A percentile compares a stretch with the other conserved stretches of the same genome.
Evolutionary conservation across 805 yeast genomes (phyloP).

Genomic region (Candida germanica): DNA sequence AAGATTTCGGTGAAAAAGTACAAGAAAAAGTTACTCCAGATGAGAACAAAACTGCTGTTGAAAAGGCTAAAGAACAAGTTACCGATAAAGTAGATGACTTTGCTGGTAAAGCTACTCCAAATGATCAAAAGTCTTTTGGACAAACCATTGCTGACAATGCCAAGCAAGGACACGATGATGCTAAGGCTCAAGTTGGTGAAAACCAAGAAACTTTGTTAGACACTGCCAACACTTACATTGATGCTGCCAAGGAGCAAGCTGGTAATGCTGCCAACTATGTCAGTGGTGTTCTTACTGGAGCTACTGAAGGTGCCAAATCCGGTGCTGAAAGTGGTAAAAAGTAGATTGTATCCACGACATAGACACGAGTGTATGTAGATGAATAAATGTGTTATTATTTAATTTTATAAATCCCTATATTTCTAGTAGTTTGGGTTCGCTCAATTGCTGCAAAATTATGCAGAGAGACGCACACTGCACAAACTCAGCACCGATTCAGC

Average conservation of each 20-base stretch:
- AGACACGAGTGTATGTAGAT: too few relatives aligned
- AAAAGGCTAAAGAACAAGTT: conserved; percentile 67
- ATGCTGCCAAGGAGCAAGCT: conserved; percentile 53
- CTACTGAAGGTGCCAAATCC: conserved; percentile 49
- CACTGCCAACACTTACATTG: conserved; percentile 46
- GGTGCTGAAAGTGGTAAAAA: conserved; percentile 21
- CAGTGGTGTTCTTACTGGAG: conserved; percentile 53
- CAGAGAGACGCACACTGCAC: too few relatives aligned
- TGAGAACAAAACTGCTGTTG: conserved; percentile 57
- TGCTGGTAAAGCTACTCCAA: conserved; percentile 60
- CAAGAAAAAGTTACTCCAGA: conserved; percentile 70
- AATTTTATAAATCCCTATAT: too few relatives aligned
- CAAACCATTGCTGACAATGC: conserved; percentile 69
- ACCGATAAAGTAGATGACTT: conserved; percentile 66
- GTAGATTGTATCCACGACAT: too few relatives aligned
- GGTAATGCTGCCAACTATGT: conserved; percentile 57
- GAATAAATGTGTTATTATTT: too few relatives aligned
- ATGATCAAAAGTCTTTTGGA: conserved; percentile 60
- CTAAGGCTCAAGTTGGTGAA: conserved; percentile 27
- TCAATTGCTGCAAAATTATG: too few relatives aligned
- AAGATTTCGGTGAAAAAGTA: conserved; percentile 66
- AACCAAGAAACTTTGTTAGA: conserved; percentile 33
- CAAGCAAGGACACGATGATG: conserved; percentile 54
- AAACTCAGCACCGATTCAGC: too few relatives aligned
- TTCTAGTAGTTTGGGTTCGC: too few relatives aligned